Evolutionary conservation across 2,329 filamentous ascomycete species (phyloP).

Genomic region (Pezicula rhizophila): DNA sequence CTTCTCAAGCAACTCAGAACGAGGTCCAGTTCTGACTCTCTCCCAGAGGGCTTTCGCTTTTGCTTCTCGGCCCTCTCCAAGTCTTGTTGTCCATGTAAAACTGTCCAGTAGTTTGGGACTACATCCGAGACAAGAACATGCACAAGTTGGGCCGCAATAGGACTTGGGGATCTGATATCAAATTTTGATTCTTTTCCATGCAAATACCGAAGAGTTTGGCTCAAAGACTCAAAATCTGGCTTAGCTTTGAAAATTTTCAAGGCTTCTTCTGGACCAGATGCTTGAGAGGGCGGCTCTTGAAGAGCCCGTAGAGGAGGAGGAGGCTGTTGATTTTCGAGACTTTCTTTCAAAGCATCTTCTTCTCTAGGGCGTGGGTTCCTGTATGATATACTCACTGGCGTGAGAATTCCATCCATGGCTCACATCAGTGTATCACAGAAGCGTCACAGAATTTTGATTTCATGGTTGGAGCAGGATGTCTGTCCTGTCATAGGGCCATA

Average conservation of each 20-base stretch:
- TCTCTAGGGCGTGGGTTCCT: constrained; percentile 10
- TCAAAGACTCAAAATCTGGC: constrained; percentile 53
- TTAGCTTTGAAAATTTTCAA: constrained; percentile 56
- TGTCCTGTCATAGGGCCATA: no score
- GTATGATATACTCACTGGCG: constrained; percentile 37
- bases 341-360: constrained; percentile 17
- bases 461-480: background rate
- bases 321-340: constrained; percentile 6
- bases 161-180: constrained; percentile 55
- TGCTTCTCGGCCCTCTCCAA: constrained; percentile 11
- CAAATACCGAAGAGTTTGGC: constrained; percentile 47
- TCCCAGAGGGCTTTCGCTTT: constrained; percentile 15
- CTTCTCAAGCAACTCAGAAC: constrained; percentile 65
- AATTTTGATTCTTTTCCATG: constrained; percentile 33
- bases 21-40: constrained; percentile 33
- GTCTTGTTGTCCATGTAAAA: constrained; percentile 43
- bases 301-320: constrained; percentile 4
- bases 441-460: background rate
- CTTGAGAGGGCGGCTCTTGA: constrained; percentile 2
- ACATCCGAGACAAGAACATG: constrained; percentile 69
- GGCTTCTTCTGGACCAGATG: constrained; percentile 37
- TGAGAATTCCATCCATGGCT: constrained; percentile 43
- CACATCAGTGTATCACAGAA: no score
- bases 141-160: constrained; percentile 68
- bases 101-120: constrained; percentile 75